Evolutionary conservation across 495 filamentous ascomycete species (phyloP), one percentile per base, ranked within the genome.

Genomic region (Penicillium robsamsonii): DNA sequence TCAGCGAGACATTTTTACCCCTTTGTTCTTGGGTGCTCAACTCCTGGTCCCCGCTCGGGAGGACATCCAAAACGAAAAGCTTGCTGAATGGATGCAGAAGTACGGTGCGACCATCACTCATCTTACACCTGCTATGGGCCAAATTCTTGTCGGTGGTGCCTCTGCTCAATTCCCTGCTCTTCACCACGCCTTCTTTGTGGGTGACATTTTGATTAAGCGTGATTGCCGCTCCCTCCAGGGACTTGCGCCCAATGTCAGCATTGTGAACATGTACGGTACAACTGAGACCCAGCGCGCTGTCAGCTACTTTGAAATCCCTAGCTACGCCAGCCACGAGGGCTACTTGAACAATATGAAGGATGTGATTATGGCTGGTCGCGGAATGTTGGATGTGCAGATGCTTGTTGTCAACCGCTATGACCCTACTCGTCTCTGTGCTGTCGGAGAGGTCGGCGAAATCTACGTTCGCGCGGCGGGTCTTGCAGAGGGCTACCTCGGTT

Each of bases 341-440:
- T 89, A 81, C 62, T 75, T 96, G 20, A 85, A 91, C 41, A 77
- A 73, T 20, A 81, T 94, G 69, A 82, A 81, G 61, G 89, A 97
- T 57, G 83, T 89, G 15, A 88, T 98, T 29, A 90, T 93, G 0
- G 92, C 87, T 29, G 94, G 94, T 29, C 84, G 80, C 64, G 94
- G 94, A 17, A 98, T 97, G 90, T 71, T 90, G 55, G 85, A 97
- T 64, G 94, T 98, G 5, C 94, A 97, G 67, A 79, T 98, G 40
- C 75, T 98, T 1, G 89, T 97, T 24, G 91, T 97, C 20, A 84
- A 96, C 70, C 86, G 89, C 6, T 83, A 89, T 59, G 84, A 96
- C 66, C 71, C 75, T 47, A 82, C 78, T 48, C 81, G 82, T 37
- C 76, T 92, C 22, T 98, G 94, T 69, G 81, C 80, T 31, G 77